Evolutionary conservation across 768 basidiomycete genomes (phyloP).

Genomic region (Termitomyces sp.): DNA sequence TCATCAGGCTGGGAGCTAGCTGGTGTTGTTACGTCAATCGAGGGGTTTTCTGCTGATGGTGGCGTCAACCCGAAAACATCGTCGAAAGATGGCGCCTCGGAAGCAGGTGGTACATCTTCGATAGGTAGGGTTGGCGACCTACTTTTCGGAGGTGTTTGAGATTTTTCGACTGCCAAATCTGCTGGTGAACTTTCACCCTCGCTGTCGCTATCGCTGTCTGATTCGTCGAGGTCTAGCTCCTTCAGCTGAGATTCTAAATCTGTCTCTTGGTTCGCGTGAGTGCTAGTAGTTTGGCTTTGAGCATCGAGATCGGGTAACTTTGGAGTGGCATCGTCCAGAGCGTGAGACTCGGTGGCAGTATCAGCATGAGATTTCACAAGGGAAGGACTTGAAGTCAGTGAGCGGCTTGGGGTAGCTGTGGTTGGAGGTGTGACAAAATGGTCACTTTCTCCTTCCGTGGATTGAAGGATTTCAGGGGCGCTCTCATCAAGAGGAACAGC

Average conservation of each 20-base stretch:
- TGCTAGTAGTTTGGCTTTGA: slow-evolving; percentile 8
- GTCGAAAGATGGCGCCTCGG: slow-evolving; percentile 38
- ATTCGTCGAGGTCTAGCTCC: slow-evolving; percentile 57
- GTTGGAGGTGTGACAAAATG: slow-evolving; percentile 61
- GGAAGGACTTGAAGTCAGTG: slow-evolving; percentile 15
- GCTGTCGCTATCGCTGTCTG: slow-evolving; percentile 49
- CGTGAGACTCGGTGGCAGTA: slow-evolving; percentile 22
- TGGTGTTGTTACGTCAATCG: neutral
- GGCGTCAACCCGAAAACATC: slow-evolving; percentile 48
- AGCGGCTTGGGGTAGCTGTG: slow-evolving; percentile 25
- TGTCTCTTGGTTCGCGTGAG: slow-evolving; percentile 33
- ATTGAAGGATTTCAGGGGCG: slow-evolving; percentile 3
- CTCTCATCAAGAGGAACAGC: slow-evolving; percentile 13
- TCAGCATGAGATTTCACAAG: slow-evolving; percentile 9
- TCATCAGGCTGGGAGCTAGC: slow-evolving; percentile 6
- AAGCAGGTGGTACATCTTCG: neutral
- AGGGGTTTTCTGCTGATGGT: slow-evolving; percentile 14
- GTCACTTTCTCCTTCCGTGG: slow-evolving; percentile 42
- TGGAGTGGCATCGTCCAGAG: slow-evolving; percentile 33
- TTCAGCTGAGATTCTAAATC: slow-evolving; percentile 51
- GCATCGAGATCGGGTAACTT: slow-evolving; percentile 38
- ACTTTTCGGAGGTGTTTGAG: slow-evolving; percentile 20
- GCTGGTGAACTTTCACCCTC: slow-evolving; percentile 44
- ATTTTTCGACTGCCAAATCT: slow-evolving; percentile 25
- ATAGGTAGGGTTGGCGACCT: slow-evolving; percentile 12